phyloP scores from a whole-genome alignment of 2,329 filamentous ascomycete genomes.

The Talaromyces atroroseus region DNA sequence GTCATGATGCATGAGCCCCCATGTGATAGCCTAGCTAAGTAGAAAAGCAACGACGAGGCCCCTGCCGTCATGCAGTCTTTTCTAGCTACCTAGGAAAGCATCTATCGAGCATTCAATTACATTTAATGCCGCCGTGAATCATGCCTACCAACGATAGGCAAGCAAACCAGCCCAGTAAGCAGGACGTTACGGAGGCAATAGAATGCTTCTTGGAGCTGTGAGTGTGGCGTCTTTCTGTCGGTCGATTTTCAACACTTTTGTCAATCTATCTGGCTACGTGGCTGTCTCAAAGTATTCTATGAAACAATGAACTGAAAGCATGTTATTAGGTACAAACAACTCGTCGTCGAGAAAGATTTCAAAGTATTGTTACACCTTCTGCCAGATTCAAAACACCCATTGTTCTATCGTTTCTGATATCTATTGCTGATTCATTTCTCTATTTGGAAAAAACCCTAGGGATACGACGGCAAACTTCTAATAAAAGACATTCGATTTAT shows the following conservation, averaged over 20 bases:
- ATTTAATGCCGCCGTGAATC: background rate
- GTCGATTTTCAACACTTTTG: background rate
- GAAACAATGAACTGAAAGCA: background rate
- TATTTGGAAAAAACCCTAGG: constrained; percentile 12
- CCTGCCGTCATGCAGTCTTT: no score
- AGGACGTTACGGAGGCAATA: constrained; percentile 7
- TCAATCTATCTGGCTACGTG: background rate
- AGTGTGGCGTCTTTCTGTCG: background rate
- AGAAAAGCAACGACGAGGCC: no score
- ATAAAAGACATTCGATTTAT: constrained; percentile 20
- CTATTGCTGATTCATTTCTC: background rate
- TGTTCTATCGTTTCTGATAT: background rate
- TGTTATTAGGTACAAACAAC: constrained; percentile 7
- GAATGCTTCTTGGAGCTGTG: constrained; percentile 11
- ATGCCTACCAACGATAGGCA: constrained; percentile 1
- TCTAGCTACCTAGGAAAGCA: no score
- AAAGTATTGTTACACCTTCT: background rate
- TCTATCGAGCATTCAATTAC: no score
- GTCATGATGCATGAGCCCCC: no score
- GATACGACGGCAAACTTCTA: constrained; percentile 22
- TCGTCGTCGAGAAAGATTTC: constrained; percentile 4
- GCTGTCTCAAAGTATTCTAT: background rate
- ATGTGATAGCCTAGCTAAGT: no score
- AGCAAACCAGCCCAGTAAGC: constrained; percentile 1
- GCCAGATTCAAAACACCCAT: background rate